Evolutionary conservation across 2,329 filamentous ascomycete genomes (phyloP), one percentile per base, ranked within the genome.

Genomic region (Fusarium citri): DNA sequence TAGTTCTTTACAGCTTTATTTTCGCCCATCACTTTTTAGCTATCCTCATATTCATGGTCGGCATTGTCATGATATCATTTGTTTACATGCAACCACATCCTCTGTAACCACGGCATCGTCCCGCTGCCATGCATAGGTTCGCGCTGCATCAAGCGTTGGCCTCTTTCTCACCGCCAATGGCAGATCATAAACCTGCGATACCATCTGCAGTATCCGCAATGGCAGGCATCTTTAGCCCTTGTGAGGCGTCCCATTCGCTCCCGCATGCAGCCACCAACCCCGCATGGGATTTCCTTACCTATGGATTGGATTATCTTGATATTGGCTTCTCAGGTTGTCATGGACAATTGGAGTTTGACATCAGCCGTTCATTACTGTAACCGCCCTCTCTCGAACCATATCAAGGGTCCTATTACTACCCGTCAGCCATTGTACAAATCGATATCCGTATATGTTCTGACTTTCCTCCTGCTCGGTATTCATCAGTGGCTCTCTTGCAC

Each of bases 51-150:
- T 37, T 37, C 23, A 22, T n/a, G 40, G 42, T 51, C 48, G 20
- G 42, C 46, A 57, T 66, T 72, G 61, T 63, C 68, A 72, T 73
- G 71, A 74, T 71, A 65, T 58, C 70, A 58, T 59, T 53, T 75
- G 73, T 75, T 75, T 75, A 75, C 72, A 67, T 72, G 72, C 69
- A 72, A 54, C 67, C 58, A 59, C 23, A 68, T 46, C 49, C 40
- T 72, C 63, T 74, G 72, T 75, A 72, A 69, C 73, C 64, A 72
- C 70, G 65, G 73, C 69, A 75, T 74, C 72, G 60, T 64, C 66
- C 63, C 50, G 42, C 66, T 57, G 41, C 28, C 69, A 34, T 64
- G 72, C 72, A 64, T 37, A 37, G 43, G 20, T 56, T 45, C 45
- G 23, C 51, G 55, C 64, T 64, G 64, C 72, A 73, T 63, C 64